Evolutionary conservation across 2,329 filamentous ascomycete genomes (phyloP).

Genomic region (Gnomoniopsis smithogilvyi): DNA sequence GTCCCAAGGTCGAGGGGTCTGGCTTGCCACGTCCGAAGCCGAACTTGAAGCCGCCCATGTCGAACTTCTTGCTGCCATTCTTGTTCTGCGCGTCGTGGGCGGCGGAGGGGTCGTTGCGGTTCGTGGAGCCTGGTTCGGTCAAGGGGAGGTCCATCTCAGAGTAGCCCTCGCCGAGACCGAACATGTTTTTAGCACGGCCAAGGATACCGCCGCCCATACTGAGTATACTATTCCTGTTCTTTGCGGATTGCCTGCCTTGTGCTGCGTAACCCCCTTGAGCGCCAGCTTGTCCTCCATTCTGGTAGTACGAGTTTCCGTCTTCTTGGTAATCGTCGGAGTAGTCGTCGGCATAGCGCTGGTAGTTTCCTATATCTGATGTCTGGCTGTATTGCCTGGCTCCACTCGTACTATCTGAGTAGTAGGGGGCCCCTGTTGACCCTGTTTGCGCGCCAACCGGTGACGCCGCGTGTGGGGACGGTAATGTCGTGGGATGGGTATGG

Average conservation of each 20-base stretch:
- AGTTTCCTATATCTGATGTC: constrained; percentile 80
- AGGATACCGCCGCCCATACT: constrained; percentile 82
- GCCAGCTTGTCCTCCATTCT: constrained; percentile 58
- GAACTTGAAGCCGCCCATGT: constrained; percentile 81
- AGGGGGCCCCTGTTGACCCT: constrained; percentile 34
- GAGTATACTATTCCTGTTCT: constrained; percentile 85
- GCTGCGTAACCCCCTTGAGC: constrained; percentile 43
- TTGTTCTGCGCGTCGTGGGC: constrained; percentile 39
- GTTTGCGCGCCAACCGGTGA: constrained; percentile 34
- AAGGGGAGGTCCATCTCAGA: constrained; percentile 98
- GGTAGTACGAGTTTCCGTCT: constrained; percentile 80
- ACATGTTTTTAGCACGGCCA: constrained; percentile 82
- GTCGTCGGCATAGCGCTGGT: constrained; percentile 86
- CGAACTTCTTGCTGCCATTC: constrained; percentile 53
- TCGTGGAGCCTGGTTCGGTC: constrained; percentile 65
- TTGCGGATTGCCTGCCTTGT: constrained; percentile 51
- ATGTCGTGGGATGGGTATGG: constrained; percentile 37
- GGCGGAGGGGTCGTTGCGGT: constrained; percentile 21
- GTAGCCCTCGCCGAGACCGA: constrained; percentile 85
- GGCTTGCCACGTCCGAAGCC: constrained; percentile 80
- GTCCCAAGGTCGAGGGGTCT: constrained; percentile 87
- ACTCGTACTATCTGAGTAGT: constrained; percentile 29
- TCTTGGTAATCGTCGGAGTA: constrained; percentile 72
- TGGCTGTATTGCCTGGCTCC: constrained; percentile 60
- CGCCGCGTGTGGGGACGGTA: constrained; percentile 22